Percentiles rank a stretch among this genome's conserved stretches.
Conservation (phyloP, 1,284 basidiomycete genomes). For the Ganoderma multipileum region DNA sequence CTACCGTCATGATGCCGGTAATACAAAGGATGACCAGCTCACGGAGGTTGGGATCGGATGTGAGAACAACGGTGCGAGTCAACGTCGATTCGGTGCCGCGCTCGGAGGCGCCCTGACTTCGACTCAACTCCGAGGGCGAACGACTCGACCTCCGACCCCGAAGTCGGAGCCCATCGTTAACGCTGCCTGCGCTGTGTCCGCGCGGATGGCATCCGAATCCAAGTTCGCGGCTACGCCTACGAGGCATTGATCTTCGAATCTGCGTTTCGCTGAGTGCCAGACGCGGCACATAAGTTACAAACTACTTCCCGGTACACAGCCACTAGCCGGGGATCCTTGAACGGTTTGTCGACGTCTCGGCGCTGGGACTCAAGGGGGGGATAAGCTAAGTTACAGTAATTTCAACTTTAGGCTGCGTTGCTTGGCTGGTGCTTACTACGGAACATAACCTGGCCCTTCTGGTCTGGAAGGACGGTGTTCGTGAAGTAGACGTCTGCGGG, state of each 20-base stretch:
- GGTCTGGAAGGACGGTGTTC: constrained; percentile 2
- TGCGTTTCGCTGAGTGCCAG: not conserved
- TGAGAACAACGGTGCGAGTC: not conserved
- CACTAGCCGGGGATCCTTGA: not conserved
- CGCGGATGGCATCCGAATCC: not conserved
- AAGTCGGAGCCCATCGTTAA: not conserved
- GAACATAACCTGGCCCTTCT: constrained; percentile 4
- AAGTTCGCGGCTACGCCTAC: not conserved
- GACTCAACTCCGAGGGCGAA: no score
- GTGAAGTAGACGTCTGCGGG: constrained; percentile 4
- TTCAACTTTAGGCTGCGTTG: no score
- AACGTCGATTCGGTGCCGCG: not conserved
- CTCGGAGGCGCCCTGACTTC: not conserved
- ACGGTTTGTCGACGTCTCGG: no score
- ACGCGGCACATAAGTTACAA: no score
- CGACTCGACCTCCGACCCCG: no score
- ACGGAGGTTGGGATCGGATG: not conserved
- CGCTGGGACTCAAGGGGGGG: no score
- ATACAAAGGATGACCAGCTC: not conserved
- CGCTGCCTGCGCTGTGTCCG: no score
- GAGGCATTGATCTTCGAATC: not conserved
- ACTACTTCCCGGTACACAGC: no score
- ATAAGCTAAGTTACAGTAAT: not conserved
- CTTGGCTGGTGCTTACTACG: constrained; percentile 4
- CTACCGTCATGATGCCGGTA: not conserved